These are phyloP conservation scores for Lentinula lateritia DNA, from an alignment of 768 basidiomycete genomes.

Conservation along the genomic window DNA sequence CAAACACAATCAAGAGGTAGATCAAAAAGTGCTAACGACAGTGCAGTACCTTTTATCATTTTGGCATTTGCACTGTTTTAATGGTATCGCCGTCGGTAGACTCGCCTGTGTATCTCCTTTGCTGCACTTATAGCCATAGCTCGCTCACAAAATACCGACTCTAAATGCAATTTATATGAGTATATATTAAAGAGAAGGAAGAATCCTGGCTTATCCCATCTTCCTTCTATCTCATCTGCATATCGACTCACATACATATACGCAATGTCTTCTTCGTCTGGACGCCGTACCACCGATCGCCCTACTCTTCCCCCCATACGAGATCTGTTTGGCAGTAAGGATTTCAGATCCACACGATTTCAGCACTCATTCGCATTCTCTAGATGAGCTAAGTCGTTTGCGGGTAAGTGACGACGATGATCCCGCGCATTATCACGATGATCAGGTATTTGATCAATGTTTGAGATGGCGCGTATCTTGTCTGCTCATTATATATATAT, in stretches of 20 bases:
- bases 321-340: conserved; percentile 58
- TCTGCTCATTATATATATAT: no score
- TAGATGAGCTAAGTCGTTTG: conserved; percentile 47
- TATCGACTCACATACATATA: neutral
- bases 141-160: neutral
- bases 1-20: neutral
- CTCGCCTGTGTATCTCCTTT: neutral
- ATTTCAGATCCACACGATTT: neutral
- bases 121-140: neutral
- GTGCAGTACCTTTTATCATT: neutral
- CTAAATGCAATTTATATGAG: conserved; percentile 6
- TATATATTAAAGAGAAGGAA: conserved; percentile 5
- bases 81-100: conserved; percentile 4
- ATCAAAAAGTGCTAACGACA: conserved; percentile 2
- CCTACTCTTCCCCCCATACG: conserved; percentile 70
- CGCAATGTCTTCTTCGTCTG: conserved; percentile 15
- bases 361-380: neutral
- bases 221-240: conserved; percentile 3
- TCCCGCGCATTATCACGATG: conserved; percentile 4
- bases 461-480: no score
- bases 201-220: conserved; percentile 5
- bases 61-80: neutral
- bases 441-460: no score
- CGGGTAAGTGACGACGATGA: conserved; percentile 34
- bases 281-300: conserved; percentile 27